These are phyloP conservation scores for Cutaneotrichosporon mucoides DNA, from an alignment of 1,284 basidiomycete species.

Conservation along the genomic window DNA sequence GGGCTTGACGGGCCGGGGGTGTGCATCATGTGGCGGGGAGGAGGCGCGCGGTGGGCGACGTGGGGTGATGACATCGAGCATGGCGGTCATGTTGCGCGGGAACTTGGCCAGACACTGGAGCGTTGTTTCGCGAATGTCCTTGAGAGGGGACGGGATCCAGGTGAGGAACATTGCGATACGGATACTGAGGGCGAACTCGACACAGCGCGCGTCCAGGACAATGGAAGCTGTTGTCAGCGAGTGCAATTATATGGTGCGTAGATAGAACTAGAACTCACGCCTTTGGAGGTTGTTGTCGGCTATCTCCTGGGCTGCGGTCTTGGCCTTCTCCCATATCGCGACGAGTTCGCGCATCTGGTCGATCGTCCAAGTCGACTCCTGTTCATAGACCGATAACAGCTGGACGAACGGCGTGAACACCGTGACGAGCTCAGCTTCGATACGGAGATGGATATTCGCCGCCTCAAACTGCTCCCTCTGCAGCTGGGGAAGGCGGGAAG, in stretches of 20 bases:
- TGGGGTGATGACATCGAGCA: conserved; percentile 8
- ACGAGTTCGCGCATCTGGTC: conserved; percentile 2
- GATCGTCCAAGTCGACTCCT: background rate
- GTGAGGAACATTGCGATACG: conserved; percentile 10
- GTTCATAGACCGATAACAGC: conserved; percentile 5
- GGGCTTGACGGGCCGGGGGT: background rate
- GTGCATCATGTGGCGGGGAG: background rate
- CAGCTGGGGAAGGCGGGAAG: conserved; percentile 9
- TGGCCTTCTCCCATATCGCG: background rate
- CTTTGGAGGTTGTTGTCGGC: background rate
- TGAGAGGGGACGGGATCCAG: conserved; percentile 16
- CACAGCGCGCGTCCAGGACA: conserved; percentile 6
- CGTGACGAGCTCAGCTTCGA: conserved; percentile 8
- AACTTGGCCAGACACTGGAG: conserved; percentile 4
- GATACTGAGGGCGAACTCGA: conserved; percentile 11
- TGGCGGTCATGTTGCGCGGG: conserved; percentile 3
- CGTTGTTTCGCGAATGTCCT: conserved; percentile 5
- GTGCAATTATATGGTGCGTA: background rate
- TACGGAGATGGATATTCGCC: conserved; percentile 11
- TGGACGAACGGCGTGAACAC: conserved; percentile 9
- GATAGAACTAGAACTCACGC: background rate
- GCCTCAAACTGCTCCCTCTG: conserved; percentile 10
- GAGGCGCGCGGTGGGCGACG: background rate
- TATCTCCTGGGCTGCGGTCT: background rate
- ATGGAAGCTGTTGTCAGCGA: background rate